Evolutionary conservation across 2,329 filamentous ascomycete genomes (phyloP), one percentile per base, ranked within the genome.

Genomic region (Zopfia rhizophila): DNA sequence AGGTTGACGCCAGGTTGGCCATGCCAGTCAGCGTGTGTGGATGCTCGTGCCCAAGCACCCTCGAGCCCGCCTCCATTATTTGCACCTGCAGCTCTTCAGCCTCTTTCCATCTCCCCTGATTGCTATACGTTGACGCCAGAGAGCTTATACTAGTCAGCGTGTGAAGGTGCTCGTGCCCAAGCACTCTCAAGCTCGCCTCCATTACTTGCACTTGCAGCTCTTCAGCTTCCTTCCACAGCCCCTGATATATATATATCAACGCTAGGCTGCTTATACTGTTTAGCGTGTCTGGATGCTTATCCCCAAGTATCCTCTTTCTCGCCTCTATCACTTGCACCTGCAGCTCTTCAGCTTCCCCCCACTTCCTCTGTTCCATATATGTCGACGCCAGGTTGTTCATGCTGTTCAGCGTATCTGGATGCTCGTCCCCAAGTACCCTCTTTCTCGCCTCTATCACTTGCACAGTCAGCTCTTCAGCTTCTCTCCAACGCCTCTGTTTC

Each of bases 351-450:
- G n/a, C n/a, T n/a, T n/a, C n/a, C 43, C 19, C 18, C 24, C 28
- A 38, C 40, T 3, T 16, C 10, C 38, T 41, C 21, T 51, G 47
- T 6, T 38, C 16, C 7, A 17, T 30, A 8, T 30, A 45, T 21
- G 24, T 35, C 14, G 16, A 33, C 11, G 45, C 49, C 4, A 53
- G 45, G 16, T 53, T 49, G 19, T 16, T 22, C 29, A 53, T 49
- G 24, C 39, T 53, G 14, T 23, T 45, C 36, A 53, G 40, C 18
- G 45, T 53, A 16, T 38, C 8, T 13, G 45, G 49, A 45, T 53
- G 38, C 31, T 54, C 35, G 12, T 7, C 16, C 17, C 42, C 42
- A 18, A 45, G 25, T 25, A 23, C 21, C 25, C 50, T 14, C n/a
- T 48, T 45, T 16, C 25, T 31, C 16, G 21, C 32, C 6, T 45